phyloP scores from a whole-genome alignment of 495 filamentous ascomycete genomes.

The Cenococcum geophilum region DNA sequence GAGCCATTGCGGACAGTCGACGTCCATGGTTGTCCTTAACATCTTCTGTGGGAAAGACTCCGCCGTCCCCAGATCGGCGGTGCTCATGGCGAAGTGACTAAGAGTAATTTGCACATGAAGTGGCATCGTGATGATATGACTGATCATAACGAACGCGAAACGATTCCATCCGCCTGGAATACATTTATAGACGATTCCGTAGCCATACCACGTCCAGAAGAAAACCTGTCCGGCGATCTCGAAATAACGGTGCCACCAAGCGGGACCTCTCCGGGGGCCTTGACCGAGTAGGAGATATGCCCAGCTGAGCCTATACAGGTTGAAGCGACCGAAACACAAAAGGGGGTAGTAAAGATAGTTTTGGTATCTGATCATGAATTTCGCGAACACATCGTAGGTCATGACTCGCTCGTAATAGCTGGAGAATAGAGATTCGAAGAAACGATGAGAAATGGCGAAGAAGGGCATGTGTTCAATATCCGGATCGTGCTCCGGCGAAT shows the following conservation, averaged over 20 bases:
- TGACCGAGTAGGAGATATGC: slow-evolving; percentile 67
- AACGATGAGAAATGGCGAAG: slow-evolving; percentile 84
- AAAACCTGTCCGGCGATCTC: slow-evolving; percentile 76
- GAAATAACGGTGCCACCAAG: slow-evolving; percentile 84
- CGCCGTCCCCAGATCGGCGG: slow-evolving; percentile 74
- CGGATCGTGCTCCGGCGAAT: slow-evolving; percentile 92
- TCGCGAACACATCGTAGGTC: slow-evolving; percentile 72
- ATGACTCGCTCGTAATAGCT: slow-evolving; percentile 87
- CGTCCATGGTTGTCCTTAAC: slow-evolving; percentile 96
- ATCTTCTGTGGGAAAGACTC: slow-evolving; percentile 96
- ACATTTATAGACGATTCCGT: slow-evolving; percentile 68
- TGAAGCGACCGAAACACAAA: slow-evolving; percentile 81
- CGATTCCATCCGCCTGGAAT: slow-evolving; percentile 67
- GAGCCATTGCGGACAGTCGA: slow-evolving; percentile 91
- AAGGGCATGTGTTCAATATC: slow-evolving; percentile 97
- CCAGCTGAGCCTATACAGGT: slow-evolving; percentile 82
- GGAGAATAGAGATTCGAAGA: slow-evolving; percentile 68
- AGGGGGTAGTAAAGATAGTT: slow-evolving; percentile 83
- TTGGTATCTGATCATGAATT: slow-evolving; percentile 66
- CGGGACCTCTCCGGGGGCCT: slow-evolving; percentile 73
- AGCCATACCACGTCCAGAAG: slow-evolving; percentile 96
- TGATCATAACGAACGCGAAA: slow-evolving; percentile 72
- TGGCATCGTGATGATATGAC: slow-evolving; percentile 79
- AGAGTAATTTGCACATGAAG: slow-evolving; percentile 95
- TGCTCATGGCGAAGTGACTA: slow-evolving; percentile 96